These are phyloP conservation scores for Phytophthora cactorum DNA, from an alignment of 352 stramenopile species.

Conservation along the genomic window DNA sequence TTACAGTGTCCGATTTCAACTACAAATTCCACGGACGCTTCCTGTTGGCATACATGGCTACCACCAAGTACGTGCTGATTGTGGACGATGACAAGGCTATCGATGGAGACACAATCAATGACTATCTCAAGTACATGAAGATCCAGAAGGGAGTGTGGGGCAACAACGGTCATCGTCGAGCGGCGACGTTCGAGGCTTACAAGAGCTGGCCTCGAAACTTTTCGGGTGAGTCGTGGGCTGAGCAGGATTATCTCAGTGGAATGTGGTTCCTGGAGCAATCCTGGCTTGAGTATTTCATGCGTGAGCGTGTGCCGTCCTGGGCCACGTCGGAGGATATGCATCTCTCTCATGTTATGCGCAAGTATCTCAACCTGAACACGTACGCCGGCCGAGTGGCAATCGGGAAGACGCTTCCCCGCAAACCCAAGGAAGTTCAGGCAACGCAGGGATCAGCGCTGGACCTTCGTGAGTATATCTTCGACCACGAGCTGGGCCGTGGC, in stretches of 20 bases:
- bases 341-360: constrained; percentile 64
- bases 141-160: constrained; percentile 51
- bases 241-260: constrained; percentile 67
- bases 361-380: constrained; percentile 72
- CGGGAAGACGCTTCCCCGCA: constrained; percentile 36
- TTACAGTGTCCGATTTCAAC: constrained; percentile 57
- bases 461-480: constrained; percentile 64
- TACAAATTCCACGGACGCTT: constrained; percentile 64
- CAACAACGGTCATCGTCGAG: constrained; percentile 59
- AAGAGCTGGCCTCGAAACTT: constrained; percentile 60
- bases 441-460: constrained; percentile 55
- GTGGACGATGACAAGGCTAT: constrained; percentile 62
- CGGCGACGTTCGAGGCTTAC: constrained; percentile 47
- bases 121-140: constrained; percentile 54
- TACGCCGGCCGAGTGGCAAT: constrained; percentile 60
- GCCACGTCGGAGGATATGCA: constrained; percentile 70
- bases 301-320: constrained; percentile 58
- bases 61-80: constrained; percentile 57
- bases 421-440: constrained; percentile 45
- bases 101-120: constrained; percentile 45
- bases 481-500: constrained; percentile 61
- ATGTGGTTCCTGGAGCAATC: constrained; percentile 74
- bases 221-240: constrained; percentile 36
- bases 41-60: constrained; percentile 60
- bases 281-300: constrained; percentile 72